These are phyloP conservation scores for Rhododendron griersonianum DNA, from an alignment of 148 eudicot genomes.

Conservation along the genomic window DNA sequence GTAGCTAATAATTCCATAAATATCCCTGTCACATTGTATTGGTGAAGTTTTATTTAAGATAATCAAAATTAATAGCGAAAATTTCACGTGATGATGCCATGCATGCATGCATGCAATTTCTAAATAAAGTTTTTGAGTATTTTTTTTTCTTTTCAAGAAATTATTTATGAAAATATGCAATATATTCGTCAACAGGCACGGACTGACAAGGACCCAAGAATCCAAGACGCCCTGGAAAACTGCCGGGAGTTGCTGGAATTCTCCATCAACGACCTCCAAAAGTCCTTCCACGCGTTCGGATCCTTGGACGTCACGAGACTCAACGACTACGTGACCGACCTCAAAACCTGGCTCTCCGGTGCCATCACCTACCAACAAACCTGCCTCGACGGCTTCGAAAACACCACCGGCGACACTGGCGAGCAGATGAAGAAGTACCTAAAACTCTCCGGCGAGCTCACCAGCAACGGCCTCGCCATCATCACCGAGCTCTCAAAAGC, in stretches of 20 bases:
- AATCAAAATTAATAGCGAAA: background rate
- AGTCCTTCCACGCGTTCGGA: conserved; percentile 15
- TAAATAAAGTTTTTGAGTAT: background rate
- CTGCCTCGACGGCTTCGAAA: conserved; percentile 43
- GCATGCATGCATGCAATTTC: background rate
- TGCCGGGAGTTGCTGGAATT: conserved; percentile 28
- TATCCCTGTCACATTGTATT: background rate
- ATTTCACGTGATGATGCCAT: background rate
- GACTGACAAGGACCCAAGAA: conserved; percentile 31
- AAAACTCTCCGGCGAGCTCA: conserved; percentile 6
- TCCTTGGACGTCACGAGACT: conserved; percentile 16
- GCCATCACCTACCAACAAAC: conserved; percentile 44
- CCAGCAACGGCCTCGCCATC: conserved; percentile 16
- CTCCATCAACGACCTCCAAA: conserved; percentile 34
- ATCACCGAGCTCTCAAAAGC: conserved; percentile 5
- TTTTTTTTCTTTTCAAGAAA: background rate
- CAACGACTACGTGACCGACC: conserved; percentile 23
- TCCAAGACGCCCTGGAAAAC: conserved; percentile 16
- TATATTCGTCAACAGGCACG: background rate
- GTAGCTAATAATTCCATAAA: background rate
- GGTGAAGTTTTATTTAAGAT: background rate
- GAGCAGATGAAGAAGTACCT: conserved; percentile 26
- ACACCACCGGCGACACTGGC: conserved; percentile 31
- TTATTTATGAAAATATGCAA: background rate
- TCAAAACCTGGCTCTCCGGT: conserved; percentile 52